Evolutionary conservation across 495 filamentous ascomycete species (phyloP).

Genomic region (Podospora australis): DNA sequence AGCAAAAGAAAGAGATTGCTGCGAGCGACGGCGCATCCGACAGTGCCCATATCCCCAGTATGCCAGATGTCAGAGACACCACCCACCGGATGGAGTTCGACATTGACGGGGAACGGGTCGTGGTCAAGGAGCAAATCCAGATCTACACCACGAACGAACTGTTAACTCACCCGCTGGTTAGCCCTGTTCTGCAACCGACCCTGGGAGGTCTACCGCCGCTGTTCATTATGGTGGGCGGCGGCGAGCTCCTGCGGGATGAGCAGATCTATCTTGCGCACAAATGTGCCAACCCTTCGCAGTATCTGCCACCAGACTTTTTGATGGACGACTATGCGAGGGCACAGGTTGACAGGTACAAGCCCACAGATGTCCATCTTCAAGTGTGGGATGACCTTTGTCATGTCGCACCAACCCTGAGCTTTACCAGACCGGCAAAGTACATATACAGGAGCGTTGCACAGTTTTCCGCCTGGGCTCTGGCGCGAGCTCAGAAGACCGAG

Average conservation of each 20-base stretch:
- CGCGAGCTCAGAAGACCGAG: constrained; percentile 66
- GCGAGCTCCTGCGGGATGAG: constrained; percentile 84
- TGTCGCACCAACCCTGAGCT: constrained; percentile 83
- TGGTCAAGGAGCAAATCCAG: constrained; percentile 89
- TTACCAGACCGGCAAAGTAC: constrained; percentile 87
- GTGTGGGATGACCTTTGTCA: constrained; percentile 95
- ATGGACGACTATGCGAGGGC: constrained; percentile 56
- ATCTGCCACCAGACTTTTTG: constrained; percentile 59
- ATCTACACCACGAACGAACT: constrained; percentile 89
- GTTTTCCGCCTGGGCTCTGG: constrained; percentile 85
- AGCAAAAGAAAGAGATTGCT: constrained; percentile 18
- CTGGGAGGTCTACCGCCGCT: constrained; percentile 85
- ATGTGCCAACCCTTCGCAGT: constrained; percentile 70
- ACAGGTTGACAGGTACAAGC: constrained; percentile 59
- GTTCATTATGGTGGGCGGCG: constrained; percentile 77
- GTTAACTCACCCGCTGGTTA: constrained; percentile 80
- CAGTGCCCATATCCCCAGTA: constrained; percentile 13
- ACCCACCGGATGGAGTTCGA: constrained; percentile 51
- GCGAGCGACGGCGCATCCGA: constrained; percentile 1
- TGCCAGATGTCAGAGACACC: constrained; percentile 29
- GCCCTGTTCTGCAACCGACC: constrained; percentile 75
- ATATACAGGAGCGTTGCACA: constrained; percentile 89
- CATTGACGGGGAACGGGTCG: constrained; percentile 61
- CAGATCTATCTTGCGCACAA: constrained; percentile 95
- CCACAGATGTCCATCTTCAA: constrained; percentile 91